phyloP scores from a whole-genome alignment of 2,329 filamentous ascomycete species.

The Curvularia eragrostidis region DNA sequence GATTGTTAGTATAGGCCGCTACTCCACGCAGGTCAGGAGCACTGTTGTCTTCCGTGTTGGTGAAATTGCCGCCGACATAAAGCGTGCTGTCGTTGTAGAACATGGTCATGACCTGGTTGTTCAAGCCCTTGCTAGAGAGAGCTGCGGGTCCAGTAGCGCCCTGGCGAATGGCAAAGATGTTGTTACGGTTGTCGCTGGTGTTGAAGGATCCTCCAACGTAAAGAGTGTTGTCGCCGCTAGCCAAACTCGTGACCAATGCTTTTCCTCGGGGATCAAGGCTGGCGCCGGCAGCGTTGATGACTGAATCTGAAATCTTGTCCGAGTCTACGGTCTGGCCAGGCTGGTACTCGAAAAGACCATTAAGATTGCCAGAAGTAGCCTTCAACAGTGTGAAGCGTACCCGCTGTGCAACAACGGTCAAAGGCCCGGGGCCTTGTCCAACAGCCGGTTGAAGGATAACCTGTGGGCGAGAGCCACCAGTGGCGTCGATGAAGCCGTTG shows the following conservation, averaged over 20 bases:
- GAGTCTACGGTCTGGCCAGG: conserved; percentile 68
- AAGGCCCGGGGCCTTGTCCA: conserved; percentile 61
- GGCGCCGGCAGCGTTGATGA: conserved; percentile 77
- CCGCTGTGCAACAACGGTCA: conserved; percentile 88
- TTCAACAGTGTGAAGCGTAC: conserved; percentile 79
- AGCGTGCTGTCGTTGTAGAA: conserved; percentile 66
- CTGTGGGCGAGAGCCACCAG: conserved; percentile 76
- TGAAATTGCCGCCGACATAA: conserved; percentile 87
- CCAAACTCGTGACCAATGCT: conserved; percentile 75
- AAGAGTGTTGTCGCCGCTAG: conserved; percentile 63
- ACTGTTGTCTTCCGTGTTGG: conserved; percentile 69
- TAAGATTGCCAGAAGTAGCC: conserved; percentile 79
- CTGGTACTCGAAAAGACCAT: conserved; percentile 89
- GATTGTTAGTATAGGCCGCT: conserved; percentile 72
- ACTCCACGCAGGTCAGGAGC: conserved; percentile 74
- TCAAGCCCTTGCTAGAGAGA: conserved; percentile 74
- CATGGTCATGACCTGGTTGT: conserved; percentile 77
- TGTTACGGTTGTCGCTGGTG: conserved; percentile 63
- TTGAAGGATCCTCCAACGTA: conserved; percentile 89
- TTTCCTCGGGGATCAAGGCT: conserved; percentile 64
- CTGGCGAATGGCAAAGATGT: conserved; percentile 75
- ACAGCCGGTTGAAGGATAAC: conserved; percentile 76
- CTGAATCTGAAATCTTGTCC: conserved; percentile 72
- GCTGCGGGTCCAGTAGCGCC: conserved; percentile 65
- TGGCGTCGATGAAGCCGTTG: conserved; percentile 81